Percentiles rank a stretch among this genome's conserved stretches.
phyloP scores from a whole-genome alignment of 106 monocot genomes.

The Phalaenopsis equestris region DNA sequence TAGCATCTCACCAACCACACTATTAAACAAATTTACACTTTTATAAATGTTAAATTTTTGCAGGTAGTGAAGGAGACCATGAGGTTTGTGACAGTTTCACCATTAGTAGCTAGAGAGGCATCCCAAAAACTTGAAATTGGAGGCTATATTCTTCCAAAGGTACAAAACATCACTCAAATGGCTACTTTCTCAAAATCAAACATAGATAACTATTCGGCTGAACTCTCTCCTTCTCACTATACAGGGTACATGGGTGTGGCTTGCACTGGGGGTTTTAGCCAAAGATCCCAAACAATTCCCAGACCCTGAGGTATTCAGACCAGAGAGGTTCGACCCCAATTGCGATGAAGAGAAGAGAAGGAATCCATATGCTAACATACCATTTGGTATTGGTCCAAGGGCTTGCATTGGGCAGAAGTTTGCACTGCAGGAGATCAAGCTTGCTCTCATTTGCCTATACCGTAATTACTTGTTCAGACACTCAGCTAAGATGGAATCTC shows the following conservation, averaged over 20 bases:
- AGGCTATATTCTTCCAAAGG: conserved; percentile 87
- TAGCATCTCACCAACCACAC: neutral
- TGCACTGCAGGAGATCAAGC: conserved; percentile 70
- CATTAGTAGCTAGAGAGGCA: conserved; percentile 81
- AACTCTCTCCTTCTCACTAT: neutral
- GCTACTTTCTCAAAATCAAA: neutral
- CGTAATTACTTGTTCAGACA: conserved; percentile 38
- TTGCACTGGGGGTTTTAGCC: conserved; percentile 75
- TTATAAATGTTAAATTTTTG: conserved; percentile 6
- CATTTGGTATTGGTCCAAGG: conserved; percentile 76
- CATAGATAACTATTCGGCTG: neutral
- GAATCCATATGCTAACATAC: conserved; percentile 83
- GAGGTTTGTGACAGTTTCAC: conserved; percentile 70
- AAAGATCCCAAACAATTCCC: conserved; percentile 72
- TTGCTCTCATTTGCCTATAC: conserved; percentile 63
- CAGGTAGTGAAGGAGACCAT: conserved; percentile 85
- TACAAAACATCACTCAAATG: conserved; percentile 9
- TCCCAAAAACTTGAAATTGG: conserved; percentile 58
- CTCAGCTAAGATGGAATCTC: conserved; percentile 57
- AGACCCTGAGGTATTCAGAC: conserved; percentile 56
- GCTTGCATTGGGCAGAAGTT: conserved; percentile 87
- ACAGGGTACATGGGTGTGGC: conserved; percentile 87
- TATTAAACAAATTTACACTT: neutral
- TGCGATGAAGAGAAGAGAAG: conserved; percentile 55
- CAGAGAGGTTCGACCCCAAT: conserved; percentile 68